Conservation (phyloP, 192 early-diverging fungal species). For the Backusella liffmaniae region DNA sequence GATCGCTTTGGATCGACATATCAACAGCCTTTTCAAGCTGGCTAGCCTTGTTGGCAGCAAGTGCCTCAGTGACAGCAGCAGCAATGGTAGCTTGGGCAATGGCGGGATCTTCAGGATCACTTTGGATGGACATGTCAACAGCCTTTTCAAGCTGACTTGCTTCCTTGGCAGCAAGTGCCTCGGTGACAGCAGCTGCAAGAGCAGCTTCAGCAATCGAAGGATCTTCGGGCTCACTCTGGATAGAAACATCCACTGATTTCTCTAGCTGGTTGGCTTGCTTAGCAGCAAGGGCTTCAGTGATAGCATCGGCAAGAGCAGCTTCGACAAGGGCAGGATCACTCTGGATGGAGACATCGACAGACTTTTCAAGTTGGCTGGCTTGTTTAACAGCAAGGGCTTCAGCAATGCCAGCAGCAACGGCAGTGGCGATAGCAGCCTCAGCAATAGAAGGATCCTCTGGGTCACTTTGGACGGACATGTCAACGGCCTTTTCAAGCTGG, state of each 20-base stretch:
- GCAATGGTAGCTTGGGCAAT: neutral
- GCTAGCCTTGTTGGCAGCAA: neutral
- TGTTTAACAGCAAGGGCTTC: neutral
- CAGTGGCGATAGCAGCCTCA: neutral
- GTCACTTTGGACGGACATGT: neutral
- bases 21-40: neutral
- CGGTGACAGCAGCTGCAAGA: neutral
- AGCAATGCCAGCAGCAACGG: neutral
- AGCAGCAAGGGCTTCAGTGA: neutral
- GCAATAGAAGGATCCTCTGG: neutral
- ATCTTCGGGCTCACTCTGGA: slow-evolving; percentile 8
- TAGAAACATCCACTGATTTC: neutral
- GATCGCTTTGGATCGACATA: neutral
- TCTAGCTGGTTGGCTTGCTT: slow-evolving; percentile 10
- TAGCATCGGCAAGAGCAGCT: neutral
- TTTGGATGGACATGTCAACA: neutral
- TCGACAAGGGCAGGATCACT: neutral
- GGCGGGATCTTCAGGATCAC: neutral
- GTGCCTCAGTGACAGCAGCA: neutral
- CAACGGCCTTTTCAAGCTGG: neutral
- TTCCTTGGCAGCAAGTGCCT: slow-evolving; percentile 19
- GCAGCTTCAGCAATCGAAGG: neutral
- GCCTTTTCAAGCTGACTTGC: neutral
- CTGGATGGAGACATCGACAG: slow-evolving; percentile 1
- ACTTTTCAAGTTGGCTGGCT: slow-evolving; percentile 3